phyloP scores from a whole-genome alignment of 2,329 filamentous ascomycete genomes.

The Talaromyces sp. region DNA sequence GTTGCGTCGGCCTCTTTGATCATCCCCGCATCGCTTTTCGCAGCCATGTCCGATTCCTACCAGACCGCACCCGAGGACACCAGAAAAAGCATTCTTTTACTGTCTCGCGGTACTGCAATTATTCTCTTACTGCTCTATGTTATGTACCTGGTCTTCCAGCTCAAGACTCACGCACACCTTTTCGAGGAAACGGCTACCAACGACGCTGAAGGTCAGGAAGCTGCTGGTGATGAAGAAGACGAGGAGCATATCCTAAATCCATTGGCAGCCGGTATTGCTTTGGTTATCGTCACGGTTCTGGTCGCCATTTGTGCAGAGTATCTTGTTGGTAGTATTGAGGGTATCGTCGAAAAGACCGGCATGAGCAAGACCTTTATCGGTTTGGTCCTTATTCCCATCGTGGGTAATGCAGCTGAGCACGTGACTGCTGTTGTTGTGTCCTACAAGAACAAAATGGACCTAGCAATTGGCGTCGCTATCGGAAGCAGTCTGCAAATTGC shows the following conservation, averaged over 20 bases:
- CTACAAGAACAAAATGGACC: slow-evolving; percentile 64
- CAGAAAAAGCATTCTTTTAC: slow-evolving; percentile 59
- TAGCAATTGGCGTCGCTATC: slow-evolving; percentile 74
- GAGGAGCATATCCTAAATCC: slow-evolving; percentile 57
- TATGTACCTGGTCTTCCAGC: slow-evolving; percentile 73
- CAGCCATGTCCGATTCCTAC: slow-evolving; percentile 51
- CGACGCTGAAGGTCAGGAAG: slow-evolving; percentile 24
- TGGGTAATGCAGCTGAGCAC: slow-evolving; percentile 76
- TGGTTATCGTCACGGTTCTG: slow-evolving; percentile 66
- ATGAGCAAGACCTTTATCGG: slow-evolving; percentile 80
- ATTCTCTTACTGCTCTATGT: slow-evolving; percentile 72
- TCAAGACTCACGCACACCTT: slow-evolving; percentile 67
- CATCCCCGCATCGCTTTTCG: slow-evolving; percentile 71
- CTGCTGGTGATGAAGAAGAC: slow-evolving; percentile 15
- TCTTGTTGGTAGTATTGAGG: slow-evolving; percentile 71
- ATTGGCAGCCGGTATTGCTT: slow-evolving; percentile 60
- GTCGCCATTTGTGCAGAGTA: slow-evolving; percentile 74
- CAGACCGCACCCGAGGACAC: slow-evolving; percentile 32
- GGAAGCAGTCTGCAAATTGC: slow-evolving; percentile 81
- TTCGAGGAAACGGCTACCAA: slow-evolving; percentile 54
- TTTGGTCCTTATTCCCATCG: slow-evolving; percentile 73
- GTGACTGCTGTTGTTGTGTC: slow-evolving; percentile 78
- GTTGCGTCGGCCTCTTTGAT: slow-evolving; percentile 73
- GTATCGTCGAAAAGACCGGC: slow-evolving; percentile 63
- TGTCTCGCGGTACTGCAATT: slow-evolving; percentile 72